A percentile compares a stretch with the other conserved stretches of the same genome.
These are phyloP conservation scores for Coix lacrymajobi DNA, from an alignment of 176 grass and related monocot genomes.

Conservation along the genomic window DNA sequence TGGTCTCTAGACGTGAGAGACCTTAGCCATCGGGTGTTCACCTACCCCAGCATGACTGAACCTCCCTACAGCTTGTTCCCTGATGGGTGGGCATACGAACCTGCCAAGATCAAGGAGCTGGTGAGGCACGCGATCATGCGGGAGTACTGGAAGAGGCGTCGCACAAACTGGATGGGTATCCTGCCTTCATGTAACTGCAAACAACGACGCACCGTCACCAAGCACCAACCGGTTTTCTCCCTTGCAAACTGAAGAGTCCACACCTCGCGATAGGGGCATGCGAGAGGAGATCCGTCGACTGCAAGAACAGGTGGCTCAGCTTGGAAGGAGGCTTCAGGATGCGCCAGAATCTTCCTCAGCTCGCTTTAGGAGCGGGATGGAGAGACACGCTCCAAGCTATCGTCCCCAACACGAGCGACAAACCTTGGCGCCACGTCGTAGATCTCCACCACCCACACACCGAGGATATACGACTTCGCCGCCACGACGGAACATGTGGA, in stretches of 20 bases:
- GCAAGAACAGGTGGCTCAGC: neutral
- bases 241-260: too few relatives aligned
- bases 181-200: neutral
- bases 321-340: neutral
- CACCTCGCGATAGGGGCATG: neutral
- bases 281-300: neutral
- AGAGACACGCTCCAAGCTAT: too few relatives aligned
- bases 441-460: too few relatives aligned
- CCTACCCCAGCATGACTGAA: neutral
- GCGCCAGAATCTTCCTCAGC: neutral
- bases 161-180: neutral
- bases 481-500: too few relatives aligned
- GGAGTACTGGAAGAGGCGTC: neutral
- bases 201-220: fast-evolving
- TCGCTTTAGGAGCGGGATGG: too few relatives aligned
- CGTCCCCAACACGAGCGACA: too few relatives aligned
- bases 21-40: neutral
- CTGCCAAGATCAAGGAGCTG: neutral
- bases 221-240: too few relatives aligned
- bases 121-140: neutral
- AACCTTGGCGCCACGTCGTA: too few relatives aligned
- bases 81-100: neutral
- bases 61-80: neutral
- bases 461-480: too few relatives aligned
- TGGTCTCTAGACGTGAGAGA: neutral